Evolutionary conservation across 768 basidiomycete species (phyloP), one percentile per base, ranked within the genome.

Genomic region (Nidularia sp.): DNA sequence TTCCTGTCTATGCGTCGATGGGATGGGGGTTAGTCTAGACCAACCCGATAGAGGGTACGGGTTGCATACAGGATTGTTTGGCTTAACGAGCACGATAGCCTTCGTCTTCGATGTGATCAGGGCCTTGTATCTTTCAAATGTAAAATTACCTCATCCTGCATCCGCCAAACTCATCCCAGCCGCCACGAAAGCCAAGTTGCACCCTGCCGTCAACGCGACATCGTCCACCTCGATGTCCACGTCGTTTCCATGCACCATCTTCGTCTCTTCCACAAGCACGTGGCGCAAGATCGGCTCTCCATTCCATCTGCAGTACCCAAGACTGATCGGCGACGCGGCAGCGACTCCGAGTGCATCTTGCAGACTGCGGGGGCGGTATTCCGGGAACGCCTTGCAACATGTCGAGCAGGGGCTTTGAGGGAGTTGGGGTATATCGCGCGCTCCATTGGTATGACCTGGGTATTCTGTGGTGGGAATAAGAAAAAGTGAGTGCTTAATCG

Each of bases 381-480:
- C 85, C 84, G 0, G 91, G 91, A 0, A 84, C 82, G 39, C 91
- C 86, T 66, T 91, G 88, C 1, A 85, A 84, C 73, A 90, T 83
- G 58, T 74, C 85, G 63, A 91, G 73, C 2, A 90, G 67, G 0
- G 81, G 83, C 6, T 73, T 70, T 22, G 53, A 60, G 0, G 70
- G 60, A 0, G 76, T 74, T 0, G 75, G 60, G 3, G 56, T 57
- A 63, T 81, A 85, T 9, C 66, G 58, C 18, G 61, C 56, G 0
- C 72, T 78, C 85, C 85, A 87, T 69, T 72, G 69, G 50, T 81
- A 77, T 12, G 82, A 84, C 34, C 70, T 70, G 1, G 83, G 77
- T 45, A 86, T 83, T 10, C 84, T 84, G 77, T 25, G 25, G 25
- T 25, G 25, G 25, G 2, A 25, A 25, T 25, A 25, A 25, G 25